Evolutionary conservation across 2,329 filamentous ascomycete genomes (phyloP).

Genomic region (Penicillium brevicompactum): DNA sequence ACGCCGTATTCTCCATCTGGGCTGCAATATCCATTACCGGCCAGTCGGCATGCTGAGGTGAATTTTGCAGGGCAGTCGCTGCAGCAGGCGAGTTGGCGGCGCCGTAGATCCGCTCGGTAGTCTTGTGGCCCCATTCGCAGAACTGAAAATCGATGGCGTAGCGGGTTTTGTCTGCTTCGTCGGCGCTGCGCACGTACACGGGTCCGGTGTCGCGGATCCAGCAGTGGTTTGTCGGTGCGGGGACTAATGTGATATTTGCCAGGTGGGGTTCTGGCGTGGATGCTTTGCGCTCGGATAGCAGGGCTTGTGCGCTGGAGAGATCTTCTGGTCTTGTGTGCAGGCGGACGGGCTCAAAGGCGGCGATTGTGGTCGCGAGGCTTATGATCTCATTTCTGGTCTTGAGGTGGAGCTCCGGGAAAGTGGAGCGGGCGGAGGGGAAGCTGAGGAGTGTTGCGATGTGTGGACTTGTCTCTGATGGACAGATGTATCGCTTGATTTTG

Average conservation of each 20-base stretch:
- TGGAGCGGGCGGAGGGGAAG: constrained; percentile 28
- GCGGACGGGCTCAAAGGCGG: constrained; percentile 35
- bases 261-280: background rate
- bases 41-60: constrained; percentile 12
- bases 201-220: constrained; percentile 36
- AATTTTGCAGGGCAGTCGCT: constrained; percentile 1
- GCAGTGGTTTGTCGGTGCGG: constrained; percentile 27
- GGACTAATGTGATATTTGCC: constrained; percentile 20
- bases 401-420: constrained; percentile 22
- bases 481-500: constrained; percentile 18
- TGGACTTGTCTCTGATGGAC: constrained; percentile 24
- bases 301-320: constrained; percentile 8
- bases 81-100: constrained; percentile 6
- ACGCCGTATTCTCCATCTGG: constrained; percentile 18
- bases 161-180: constrained; percentile 10
- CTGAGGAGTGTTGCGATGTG: constrained; percentile 31
- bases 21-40: constrained; percentile 15
- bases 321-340: constrained; percentile 31
- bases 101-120: constrained; percentile 18
- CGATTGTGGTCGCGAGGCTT: constrained; percentile 29
- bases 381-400: constrained; percentile 28
- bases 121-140: constrained; percentile 28
- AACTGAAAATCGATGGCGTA: constrained; percentile 26
- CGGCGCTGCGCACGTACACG: constrained; percentile 24
- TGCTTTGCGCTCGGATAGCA: constrained; percentile 10